Evolutionary conservation across 2,329 filamentous ascomycete genomes (phyloP).

Genomic region (Zymoseptoria crescenta): DNA sequence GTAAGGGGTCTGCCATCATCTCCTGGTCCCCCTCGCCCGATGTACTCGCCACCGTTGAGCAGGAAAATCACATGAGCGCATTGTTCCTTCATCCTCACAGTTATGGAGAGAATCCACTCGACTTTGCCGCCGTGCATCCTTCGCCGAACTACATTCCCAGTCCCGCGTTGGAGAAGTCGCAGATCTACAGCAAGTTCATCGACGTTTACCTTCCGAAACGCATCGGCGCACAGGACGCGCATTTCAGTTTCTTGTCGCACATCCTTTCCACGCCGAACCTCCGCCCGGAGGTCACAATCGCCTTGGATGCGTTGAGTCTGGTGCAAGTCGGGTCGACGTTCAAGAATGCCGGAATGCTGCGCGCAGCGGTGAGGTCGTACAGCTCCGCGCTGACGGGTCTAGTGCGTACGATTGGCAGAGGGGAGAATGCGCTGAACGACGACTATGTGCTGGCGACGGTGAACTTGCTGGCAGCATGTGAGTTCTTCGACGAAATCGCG

Average conservation of each 20-base stretch:
- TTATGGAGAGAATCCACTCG: neutral
- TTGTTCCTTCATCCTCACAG: slow-evolving; percentile 1
- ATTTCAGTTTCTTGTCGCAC: slow-evolving; percentile 20
- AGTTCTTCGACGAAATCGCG: slow-evolving; percentile 27
- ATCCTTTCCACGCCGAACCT: slow-evolving; percentile 15
- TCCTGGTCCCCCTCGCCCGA: neutral
- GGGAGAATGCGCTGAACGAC: slow-evolving; percentile 11
- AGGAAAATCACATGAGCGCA: neutral
- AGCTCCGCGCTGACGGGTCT: slow-evolving; percentile 19
- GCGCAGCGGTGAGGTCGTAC: slow-evolving; percentile 21
- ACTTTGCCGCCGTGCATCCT: slow-evolving; percentile 4
- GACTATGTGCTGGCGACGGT: slow-evolving; percentile 27
- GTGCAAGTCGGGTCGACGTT: slow-evolving; percentile 23
- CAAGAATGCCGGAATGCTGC: slow-evolving; percentile 19
- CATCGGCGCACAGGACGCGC: slow-evolving; percentile 7
- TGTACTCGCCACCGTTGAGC: neutral
- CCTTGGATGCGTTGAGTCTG: slow-evolving; percentile 24
- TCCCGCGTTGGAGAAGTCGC: slow-evolving; percentile 10
- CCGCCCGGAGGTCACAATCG: slow-evolving; percentile 18
- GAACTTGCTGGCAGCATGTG: slow-evolving; percentile 23
- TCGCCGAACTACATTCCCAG: slow-evolving; percentile 8
- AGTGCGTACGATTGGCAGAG: slow-evolving; percentile 11
- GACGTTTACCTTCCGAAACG: slow-evolving; percentile 24
- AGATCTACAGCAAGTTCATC: slow-evolving; percentile 24
- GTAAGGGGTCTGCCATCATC: neutral